Percentiles rank a stretch among this genome's conserved stretches.
phyloP scores from a whole-genome alignment of 2,329 filamentous ascomycete genomes.

The Microsporum ferrugineum region DNA sequence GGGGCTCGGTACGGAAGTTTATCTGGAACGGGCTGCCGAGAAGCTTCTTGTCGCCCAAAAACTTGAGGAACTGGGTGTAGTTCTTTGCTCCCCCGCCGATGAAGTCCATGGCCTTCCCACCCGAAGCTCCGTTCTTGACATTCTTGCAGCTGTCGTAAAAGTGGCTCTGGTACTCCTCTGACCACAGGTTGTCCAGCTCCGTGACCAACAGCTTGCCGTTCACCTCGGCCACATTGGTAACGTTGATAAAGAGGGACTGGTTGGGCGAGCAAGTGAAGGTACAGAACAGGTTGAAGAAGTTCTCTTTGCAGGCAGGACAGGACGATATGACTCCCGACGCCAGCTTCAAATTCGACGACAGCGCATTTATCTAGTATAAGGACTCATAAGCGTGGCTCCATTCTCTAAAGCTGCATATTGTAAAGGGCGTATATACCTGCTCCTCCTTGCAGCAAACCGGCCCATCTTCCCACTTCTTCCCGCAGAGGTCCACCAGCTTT shows the following conservation, averaged over 20 bases:
- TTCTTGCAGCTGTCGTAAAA: slow-evolving; percentile 98
- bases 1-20: slow-evolving; percentile 60
- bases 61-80: slow-evolving; percentile 76
- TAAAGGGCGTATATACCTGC: slow-evolving; percentile 43
- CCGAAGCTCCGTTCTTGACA: slow-evolving; percentile 93
- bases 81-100: slow-evolving; percentile 93
- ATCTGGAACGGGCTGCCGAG: slow-evolving; percentile 93
- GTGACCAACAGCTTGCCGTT: slow-evolving; percentile 58
- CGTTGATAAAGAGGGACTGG: slow-evolving; percentile 88
- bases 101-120: slow-evolving; percentile 85
- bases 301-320: slow-evolving; percentile 92
- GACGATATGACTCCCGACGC: slow-evolving; percentile 82
- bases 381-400: background rate
- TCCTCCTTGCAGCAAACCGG: slow-evolving; percentile 74
- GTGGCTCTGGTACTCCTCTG: slow-evolving; percentile 67
- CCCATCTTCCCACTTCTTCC: slow-evolving; percentile 70
- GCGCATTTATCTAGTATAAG: slow-evolving; percentile 53
- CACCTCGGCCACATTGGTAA: slow-evolving; percentile 58
- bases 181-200: slow-evolving; percentile 81
- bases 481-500: slow-evolving; percentile 75
- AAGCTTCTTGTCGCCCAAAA: slow-evolving; percentile 83
- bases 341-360: slow-evolving; percentile 74
- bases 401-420: too few relatives aligned
- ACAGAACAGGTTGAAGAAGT: slow-evolving; percentile 98
- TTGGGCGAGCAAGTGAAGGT: slow-evolving; percentile 97